A percentile compares a stretch with the other conserved stretches of the same genome.
Evolutionary conservation across 305 asterid genomes (phyloP).

Genomic region (Euphrasia arctica): DNA sequence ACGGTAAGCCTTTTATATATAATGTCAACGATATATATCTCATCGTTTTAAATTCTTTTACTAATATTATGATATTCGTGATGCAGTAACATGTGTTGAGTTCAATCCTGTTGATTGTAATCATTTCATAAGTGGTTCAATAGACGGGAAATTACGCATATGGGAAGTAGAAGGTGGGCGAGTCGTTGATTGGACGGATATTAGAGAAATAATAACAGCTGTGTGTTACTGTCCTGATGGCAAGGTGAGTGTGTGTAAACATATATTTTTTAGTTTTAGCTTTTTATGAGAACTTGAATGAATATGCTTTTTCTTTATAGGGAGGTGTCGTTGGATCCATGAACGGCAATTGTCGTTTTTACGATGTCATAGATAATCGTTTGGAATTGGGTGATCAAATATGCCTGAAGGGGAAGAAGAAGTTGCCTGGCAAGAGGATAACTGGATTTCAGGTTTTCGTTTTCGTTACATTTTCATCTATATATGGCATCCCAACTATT

Average conservation of each 20-base stretch:
- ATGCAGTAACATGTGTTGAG: conserved; percentile 69
- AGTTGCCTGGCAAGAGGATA: conserved; percentile 59
- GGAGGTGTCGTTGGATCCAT: conserved; percentile 79
- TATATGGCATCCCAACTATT: neutral
- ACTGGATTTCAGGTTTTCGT: conserved; percentile 73
- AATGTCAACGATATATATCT: neutral
- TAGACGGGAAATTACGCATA: conserved; percentile 67
- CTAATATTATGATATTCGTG: conserved; percentile 13
- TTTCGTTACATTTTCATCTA: neutral
- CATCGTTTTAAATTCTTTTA: neutral
- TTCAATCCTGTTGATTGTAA: conserved; percentile 64
- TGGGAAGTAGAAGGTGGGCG: conserved; percentile 59
- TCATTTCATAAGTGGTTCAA: conserved; percentile 63
- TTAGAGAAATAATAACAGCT: conserved; percentile 57
- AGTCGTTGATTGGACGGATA: conserved; percentile 66
- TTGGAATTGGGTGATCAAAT: conserved; percentile 59
- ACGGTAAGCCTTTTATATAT: conserved; percentile 39
- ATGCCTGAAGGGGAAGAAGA: conserved; percentile 53
- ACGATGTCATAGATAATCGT: conserved; percentile 58
- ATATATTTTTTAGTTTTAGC: neutral
- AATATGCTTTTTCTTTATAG: conserved; percentile 27
- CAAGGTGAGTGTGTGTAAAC: conserved; percentile 35
- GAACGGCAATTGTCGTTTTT: conserved; percentile 69
- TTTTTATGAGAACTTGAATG: neutral
- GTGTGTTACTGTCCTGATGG: conserved; percentile 63